These are phyloP conservation scores for Agastache rugosa DNA, from an alignment of 257 asterid genomes.

Conservation along the genomic window DNA sequence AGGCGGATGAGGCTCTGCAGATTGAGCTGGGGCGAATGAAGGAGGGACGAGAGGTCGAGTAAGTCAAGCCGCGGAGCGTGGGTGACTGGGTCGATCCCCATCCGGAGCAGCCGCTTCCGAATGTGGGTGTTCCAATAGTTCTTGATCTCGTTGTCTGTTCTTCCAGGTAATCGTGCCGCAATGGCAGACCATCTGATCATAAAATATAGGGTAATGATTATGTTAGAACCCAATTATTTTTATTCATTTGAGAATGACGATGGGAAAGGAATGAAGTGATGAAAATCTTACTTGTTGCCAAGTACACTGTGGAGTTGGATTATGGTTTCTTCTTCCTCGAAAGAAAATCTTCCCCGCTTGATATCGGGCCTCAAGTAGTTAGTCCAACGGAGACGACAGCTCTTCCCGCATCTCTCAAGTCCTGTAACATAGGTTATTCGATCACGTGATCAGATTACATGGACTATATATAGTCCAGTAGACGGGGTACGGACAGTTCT, in stretches of 20 bases:
- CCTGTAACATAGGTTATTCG: conserved; percentile 39
- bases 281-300: conserved; percentile 75
- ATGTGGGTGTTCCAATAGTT: conserved; percentile 90
- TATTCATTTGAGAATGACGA: background rate
- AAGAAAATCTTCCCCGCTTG: conserved; percentile 82
- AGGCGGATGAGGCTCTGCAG: conserved; percentile 59
- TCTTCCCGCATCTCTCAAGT: conserved; percentile 79
- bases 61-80: conserved; percentile 79
- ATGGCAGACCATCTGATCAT: conserved; percentile 83
- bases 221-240: too few relatives aligned
- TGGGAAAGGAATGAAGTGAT: background rate
- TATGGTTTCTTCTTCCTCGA: conserved; percentile 84
- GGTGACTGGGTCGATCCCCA: conserved; percentile 87
- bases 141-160: conserved; percentile 89
- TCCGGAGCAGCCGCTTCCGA: conserved; percentile 66
- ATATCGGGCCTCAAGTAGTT: conserved; percentile 83
- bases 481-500: too few relatives aligned
- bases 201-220: background rate
- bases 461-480: too few relatives aligned
- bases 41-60: conserved; percentile 60
- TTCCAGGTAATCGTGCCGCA: conserved; percentile 78
- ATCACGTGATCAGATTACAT: background rate
- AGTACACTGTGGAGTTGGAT: conserved; percentile 81
- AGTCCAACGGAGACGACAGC: conserved; percentile 87
- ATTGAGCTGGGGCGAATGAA: conserved; percentile 56